Evolutionary conservation across 306 rosid species (phyloP).

Genomic region (Potentilla sterilis): DNA sequence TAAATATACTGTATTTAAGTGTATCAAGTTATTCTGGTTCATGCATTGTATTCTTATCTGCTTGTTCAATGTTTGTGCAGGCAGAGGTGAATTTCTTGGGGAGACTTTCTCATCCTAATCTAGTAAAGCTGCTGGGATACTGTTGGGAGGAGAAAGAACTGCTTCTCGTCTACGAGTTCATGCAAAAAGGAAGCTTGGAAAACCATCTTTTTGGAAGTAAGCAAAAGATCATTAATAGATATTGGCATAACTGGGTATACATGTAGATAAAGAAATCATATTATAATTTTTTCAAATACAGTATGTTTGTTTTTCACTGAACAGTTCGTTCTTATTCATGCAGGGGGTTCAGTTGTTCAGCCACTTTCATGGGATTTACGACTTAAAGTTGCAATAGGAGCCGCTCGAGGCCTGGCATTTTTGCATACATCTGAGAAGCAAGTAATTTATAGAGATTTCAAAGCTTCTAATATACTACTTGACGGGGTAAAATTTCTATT

Average conservation of each 20-base stretch:
- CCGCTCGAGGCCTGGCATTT: slow-evolving; percentile 88
- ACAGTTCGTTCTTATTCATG: slow-evolving; percentile 27
- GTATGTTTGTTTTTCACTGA: neutral
- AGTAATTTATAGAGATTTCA: slow-evolving; percentile 89
- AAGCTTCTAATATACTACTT: slow-evolving; percentile 90
- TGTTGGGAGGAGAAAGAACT: slow-evolving; percentile 79
- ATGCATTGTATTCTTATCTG: slow-evolving; percentile 3
- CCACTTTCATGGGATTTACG: slow-evolving; percentile 82
- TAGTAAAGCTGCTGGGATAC: slow-evolving; percentile 84
- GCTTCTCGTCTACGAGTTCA: slow-evolving; percentile 82
- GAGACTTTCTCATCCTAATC: slow-evolving; percentile 85
- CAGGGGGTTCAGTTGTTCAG: slow-evolving; percentile 82
- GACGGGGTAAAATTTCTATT: slow-evolving; percentile 62
- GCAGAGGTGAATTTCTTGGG: slow-evolving; percentile 88
- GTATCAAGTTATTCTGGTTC: neutral
- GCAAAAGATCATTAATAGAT: slow-evolving; percentile 24
- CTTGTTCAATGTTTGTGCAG: slow-evolving; percentile 48
- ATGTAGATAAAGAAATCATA: neutral
- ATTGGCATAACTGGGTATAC: slow-evolving; percentile 8
- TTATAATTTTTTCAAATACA: neutral
- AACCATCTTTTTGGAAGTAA: slow-evolving; percentile 95
- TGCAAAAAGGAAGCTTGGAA: slow-evolving; percentile 93
- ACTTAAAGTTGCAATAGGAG: slow-evolving; percentile 90
- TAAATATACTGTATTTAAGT: neutral
- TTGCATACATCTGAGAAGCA: slow-evolving; percentile 82